Conservation (phyloP, 2,329 filamentous ascomycete genomes). For the Zymoseptoria pseudotritici region DNA sequence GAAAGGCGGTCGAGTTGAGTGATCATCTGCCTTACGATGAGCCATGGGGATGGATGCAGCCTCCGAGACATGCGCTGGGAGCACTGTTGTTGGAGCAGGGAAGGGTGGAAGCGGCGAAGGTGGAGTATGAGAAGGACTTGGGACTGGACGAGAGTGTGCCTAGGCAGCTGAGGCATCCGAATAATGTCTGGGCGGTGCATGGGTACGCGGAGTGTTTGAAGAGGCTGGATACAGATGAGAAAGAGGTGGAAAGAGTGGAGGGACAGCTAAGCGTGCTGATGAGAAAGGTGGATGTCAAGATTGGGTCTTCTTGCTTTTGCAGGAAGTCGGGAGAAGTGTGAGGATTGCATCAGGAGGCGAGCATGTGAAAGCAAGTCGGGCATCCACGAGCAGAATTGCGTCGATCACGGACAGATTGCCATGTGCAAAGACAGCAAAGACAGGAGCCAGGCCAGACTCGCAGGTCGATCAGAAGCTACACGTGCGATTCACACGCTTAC, state of each 20-base stretch:
- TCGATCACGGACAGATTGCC: background rate
- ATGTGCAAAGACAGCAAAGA: background rate
- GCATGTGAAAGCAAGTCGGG: background rate
- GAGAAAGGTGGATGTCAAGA: slow-evolving; percentile 52
- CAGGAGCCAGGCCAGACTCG: background rate
- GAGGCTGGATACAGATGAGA: slow-evolving; percentile 30
- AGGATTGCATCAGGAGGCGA: background rate
- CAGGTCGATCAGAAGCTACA: background rate
- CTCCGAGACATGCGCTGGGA: slow-evolving; percentile 60
- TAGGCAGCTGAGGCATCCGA: slow-evolving; percentile 58
- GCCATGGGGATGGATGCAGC: slow-evolving; percentile 75
- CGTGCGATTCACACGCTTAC: background rate
- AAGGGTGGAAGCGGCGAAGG: slow-evolving; percentile 30
- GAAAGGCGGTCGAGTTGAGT: slow-evolving; percentile 50
- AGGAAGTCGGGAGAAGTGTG: slow-evolving; percentile 16
- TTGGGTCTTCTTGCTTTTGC: slow-evolving; percentile 55
- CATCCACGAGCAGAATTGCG: background rate
- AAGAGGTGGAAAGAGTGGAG: slow-evolving; percentile 43
- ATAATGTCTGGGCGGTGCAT: slow-evolving; percentile 69
- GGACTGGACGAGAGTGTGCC: slow-evolving; percentile 48
- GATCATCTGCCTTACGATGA: slow-evolving; percentile 62
- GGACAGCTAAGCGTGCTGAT: slow-evolving; percentile 46
- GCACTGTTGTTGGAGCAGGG: slow-evolving; percentile 61
- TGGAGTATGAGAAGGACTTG: slow-evolving; percentile 35
- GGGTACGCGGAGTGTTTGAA: slow-evolving; percentile 67